phyloP scores from a whole-genome alignment of 345 rosid genomes.

The Pistacia atlantica region DNA sequence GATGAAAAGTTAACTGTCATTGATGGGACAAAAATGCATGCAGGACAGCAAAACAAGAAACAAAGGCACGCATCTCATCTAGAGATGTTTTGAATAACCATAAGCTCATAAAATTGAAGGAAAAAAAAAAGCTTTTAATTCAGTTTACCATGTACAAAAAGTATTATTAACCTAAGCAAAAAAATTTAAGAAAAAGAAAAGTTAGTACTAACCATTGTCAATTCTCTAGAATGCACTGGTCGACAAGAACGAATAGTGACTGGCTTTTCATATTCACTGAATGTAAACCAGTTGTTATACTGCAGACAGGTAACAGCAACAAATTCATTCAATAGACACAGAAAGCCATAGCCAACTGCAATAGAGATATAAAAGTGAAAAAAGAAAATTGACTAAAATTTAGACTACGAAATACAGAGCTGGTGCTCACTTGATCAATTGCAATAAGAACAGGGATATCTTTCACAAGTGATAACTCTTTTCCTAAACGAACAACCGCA shows the following conservation, averaged over 20 bases:
- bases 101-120: not conserved
- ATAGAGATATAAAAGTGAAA: not conserved
- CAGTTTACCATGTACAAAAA: not conserved
- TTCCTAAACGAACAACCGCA: constrained; percentile 77
- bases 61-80: not conserved
- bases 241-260: constrained; percentile 66
- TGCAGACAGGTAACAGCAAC: constrained; percentile 38
- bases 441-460: constrained; percentile 89
- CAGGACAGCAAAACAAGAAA: not conserved
- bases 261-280: constrained; percentile 93
- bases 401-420: not conserved
- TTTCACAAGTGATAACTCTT: constrained; percentile 86
- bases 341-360: not conserved
- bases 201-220: constrained; percentile 65
- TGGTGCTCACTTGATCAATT: constrained; percentile 82
- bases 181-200: not conserved
- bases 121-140: not conserved
- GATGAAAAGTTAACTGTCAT: not conserved
- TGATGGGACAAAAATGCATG: not conserved
- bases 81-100: not conserved
- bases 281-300: constrained; percentile 96
- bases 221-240: constrained; percentile 87
- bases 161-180: not conserved
- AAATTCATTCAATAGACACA: constrained; percentile 21
- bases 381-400: not conserved